Conservation (phyloP, 805 yeast species). For the Metschnikowia gelsemii region DNA sequence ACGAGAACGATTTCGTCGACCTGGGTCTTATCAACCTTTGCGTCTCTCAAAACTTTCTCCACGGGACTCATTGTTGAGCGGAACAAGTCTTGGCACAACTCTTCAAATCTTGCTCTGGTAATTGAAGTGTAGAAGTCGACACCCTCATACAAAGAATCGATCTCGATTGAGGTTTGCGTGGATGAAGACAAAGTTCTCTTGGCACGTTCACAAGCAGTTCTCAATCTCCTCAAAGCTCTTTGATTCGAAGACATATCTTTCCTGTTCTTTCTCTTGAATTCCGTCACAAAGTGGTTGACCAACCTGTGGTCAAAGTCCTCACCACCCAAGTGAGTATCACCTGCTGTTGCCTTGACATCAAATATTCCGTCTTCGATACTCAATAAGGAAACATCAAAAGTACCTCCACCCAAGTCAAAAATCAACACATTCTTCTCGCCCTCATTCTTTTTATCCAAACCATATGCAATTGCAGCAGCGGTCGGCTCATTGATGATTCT, state of each 20-base stretch:
- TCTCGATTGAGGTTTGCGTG: slow-evolving; percentile 92
- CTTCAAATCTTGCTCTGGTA: slow-evolving; percentile 98
- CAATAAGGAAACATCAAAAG: slow-evolving; percentile 87
- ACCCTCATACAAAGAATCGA: slow-evolving; percentile 94
- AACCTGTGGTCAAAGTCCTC: slow-evolving; percentile 97
- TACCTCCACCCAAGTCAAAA: slow-evolving; percentile 97
- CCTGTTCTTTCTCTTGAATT: slow-evolving; percentile 97
- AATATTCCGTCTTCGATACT: slow-evolving; percentile 90
- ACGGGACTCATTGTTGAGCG: slow-evolving; percentile 94
- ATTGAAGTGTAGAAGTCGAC: slow-evolving; percentile 93
- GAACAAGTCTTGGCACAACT: slow-evolving; percentile 89
- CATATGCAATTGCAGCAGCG: slow-evolving; percentile 48
- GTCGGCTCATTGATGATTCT: slow-evolving; percentile 47
- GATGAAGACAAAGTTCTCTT: slow-evolving; percentile 97
- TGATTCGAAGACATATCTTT: slow-evolving; percentile 90
- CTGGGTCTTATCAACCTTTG: slow-evolving; percentile 85
- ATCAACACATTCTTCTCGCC: slow-evolving; percentile 88
- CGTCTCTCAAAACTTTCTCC: slow-evolving; percentile 88
- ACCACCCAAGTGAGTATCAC: slow-evolving; percentile 73
- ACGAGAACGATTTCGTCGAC: slow-evolving; percentile 92
- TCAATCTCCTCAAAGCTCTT: slow-evolving; percentile 96
- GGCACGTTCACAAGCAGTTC: slow-evolving; percentile 99
- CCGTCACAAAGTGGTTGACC: slow-evolving; percentile 88
- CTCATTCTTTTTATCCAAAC: slow-evolving; percentile 46
- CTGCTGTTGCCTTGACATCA: slow-evolving; percentile 89